Evolutionary conservation across 2,329 filamentous ascomycete species (phyloP), one percentile per base, ranked within the genome.

Genomic region (Mycosphaerella sp.): DNA sequence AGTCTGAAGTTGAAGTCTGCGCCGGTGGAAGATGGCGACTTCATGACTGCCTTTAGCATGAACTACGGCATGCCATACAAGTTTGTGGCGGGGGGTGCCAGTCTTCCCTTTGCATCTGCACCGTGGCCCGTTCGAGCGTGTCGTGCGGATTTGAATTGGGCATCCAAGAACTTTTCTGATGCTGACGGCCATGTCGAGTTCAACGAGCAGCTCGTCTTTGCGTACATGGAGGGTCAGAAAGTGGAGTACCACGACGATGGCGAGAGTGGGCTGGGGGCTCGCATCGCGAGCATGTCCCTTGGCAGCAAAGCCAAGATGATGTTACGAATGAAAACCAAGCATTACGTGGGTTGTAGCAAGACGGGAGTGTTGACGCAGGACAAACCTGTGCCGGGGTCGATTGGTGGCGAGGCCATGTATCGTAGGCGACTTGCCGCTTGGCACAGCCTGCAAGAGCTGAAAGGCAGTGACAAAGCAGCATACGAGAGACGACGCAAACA

Each of bases 201-300:
- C 69, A 86, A 87, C 56, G 84, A 87, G 63, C 69, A 82, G 5
- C 76, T 86, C 1, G 76, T 78, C 2, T 71, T 86, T 0, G 82
- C 79, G 0, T 87, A 86, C 63, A 80, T 85, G 61, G 75, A 84
- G 61, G 69, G 74, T 0, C 78, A 82, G 46, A 74, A 74, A 29
- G 85, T 87, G 50, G 75, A 82, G 72, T 84, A 78, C 60, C 83
- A 87, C 55, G 83, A 86, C 54, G 84, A 87, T 59, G 84, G 84
- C 4, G 84, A 87, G 62, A 70, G 69, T 8, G 80, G 81, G 3
- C 71, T 86, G 0, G 83, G 83, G 0, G 80, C 81, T 0, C 82
- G 79, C 0, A 81, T 86, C 6, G 80, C 81, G 0, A 83, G 82
- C 0, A 69, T 83, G 6, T 83, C 80, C 1, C 72, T 86, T 0